Percentiles rank a stretch among this genome's conserved stretches.
phyloP scores from a whole-genome alignment of 164 flowering plant species.

The Umbilicus rupestris region DNA sequence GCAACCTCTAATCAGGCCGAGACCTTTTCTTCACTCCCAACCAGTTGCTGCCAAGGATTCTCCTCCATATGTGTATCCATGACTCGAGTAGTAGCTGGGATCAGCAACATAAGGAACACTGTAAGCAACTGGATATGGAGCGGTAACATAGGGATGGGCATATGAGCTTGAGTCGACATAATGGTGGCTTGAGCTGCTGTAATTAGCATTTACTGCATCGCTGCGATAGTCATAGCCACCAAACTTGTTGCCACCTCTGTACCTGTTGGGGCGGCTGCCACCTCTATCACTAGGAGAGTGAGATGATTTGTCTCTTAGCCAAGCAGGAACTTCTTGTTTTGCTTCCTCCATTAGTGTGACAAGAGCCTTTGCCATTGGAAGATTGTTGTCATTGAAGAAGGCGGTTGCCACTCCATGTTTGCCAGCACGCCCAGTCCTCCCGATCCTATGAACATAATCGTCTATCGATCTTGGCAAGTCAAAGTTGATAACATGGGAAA shows the following conservation, averaged over 20 bases:
- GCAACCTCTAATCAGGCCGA: not conserved
- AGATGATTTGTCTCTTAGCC: conserved; percentile 33
- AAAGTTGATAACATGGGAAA: conserved; percentile 62
- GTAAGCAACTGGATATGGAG: not conserved
- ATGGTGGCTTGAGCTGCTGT: conserved; percentile 1
- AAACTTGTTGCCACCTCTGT: conserved; percentile 10
- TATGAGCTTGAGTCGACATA: conserved; percentile 1
- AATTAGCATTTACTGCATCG: not conserved
- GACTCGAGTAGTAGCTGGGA: not conserved
- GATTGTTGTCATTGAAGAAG: conserved; percentile 44
- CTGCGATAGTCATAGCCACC: conserved; percentile 12
- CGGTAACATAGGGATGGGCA: not conserved
- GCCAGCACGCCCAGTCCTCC: conserved; percentile 71
- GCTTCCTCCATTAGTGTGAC: conserved; percentile 52
- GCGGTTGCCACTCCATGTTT: conserved; percentile 64
- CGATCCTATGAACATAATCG: conserved; percentile 68
- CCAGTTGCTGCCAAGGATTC: conserved; percentile 9
- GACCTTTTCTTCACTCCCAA: conserved; percentile 1
- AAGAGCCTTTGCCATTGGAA: conserved; percentile 36
- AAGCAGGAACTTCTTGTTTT: conserved; percentile 57
- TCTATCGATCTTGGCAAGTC: conserved; percentile 63
- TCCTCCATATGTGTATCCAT: conserved; percentile 1
- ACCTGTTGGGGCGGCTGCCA: conserved; percentile 1
- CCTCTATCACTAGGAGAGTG: conserved; percentile 7
- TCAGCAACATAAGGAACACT: conserved; percentile 1